A percentile compares a stretch with the other conserved stretches of the same genome.
Conservation (phyloP, 495 filamentous ascomycete genomes). For the Cenococcum geophilum region DNA sequence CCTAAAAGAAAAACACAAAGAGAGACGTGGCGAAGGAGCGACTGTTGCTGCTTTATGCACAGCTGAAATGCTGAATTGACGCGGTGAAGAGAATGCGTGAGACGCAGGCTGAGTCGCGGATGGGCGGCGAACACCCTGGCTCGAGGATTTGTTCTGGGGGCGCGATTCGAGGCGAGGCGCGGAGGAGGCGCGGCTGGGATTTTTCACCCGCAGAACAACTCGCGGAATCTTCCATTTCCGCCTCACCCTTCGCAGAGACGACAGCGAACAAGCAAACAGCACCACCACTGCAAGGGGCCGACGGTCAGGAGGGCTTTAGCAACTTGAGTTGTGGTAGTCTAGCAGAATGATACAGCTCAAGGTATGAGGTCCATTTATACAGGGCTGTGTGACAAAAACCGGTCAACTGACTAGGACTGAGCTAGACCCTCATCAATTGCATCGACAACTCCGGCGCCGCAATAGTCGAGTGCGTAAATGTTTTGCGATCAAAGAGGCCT, state of each 20-base stretch:
- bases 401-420: conserved; percentile 12
- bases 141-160: neutral
- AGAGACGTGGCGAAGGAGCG: neutral
- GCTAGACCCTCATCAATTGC: conserved; percentile 93
- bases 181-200: neutral
- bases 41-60: conserved; percentile 1
- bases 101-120: conserved; percentile 1
- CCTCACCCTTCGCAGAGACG: neutral
- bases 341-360: conserved; percentile 96
- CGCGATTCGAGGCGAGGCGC: neutral
- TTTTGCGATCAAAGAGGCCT: conserved; percentile 81
- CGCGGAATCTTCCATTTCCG: conserved; percentile 2
- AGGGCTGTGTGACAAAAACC: no score
- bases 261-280: no score
- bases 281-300: conserved; percentile 1
- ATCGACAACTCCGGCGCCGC: conserved; percentile 99
- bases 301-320: neutral
- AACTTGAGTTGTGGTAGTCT: neutral
- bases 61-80: neutral
- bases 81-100: conserved; percentile 1
- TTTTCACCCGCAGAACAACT: neutral
- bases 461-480: conserved; percentile 90
- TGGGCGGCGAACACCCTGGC: neutral
- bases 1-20: neutral
- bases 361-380: conserved; percentile 50